Evolutionary conservation across 768 basidiomycete species (phyloP).

Genomic region (Suillus variegatus): DNA sequence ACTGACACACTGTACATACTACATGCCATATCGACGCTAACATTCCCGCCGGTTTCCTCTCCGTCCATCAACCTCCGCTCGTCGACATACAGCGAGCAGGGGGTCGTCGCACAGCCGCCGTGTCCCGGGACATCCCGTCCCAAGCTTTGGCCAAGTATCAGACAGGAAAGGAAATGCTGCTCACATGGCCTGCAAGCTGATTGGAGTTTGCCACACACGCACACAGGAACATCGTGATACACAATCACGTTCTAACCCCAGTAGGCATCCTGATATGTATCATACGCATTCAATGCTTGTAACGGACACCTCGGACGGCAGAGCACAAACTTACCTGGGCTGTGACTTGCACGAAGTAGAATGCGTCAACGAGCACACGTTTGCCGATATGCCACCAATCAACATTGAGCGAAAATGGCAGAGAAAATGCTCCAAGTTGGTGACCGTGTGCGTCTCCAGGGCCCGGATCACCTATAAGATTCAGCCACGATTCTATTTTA

Average conservation of each 20-base stretch:
- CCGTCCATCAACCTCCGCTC: no score
- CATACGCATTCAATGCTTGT: neutral
- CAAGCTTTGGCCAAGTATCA: no score
- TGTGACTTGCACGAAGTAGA: neutral
- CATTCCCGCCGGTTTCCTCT: no score
- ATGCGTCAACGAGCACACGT: neutral
- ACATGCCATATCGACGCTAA: no score
- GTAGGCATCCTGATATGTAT: neutral
- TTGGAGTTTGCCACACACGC: neutral
- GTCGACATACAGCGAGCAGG: no score
- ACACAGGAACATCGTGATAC: neutral
- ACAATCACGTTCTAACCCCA: neutral
- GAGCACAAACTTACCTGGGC: neutral
- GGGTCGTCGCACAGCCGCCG: no score
- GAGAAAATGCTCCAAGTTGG: neutral
- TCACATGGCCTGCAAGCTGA: neutral
- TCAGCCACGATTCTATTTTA: neutral
- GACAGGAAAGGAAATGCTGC: neutral
- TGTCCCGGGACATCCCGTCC: no score
- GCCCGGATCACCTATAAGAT: neutral
- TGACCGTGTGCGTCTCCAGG: neutral
- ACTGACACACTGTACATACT: no score
- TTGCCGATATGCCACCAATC: neutral
- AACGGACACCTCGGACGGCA: neutral
- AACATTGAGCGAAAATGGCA: conserved; percentile 1